Evolutionary conservation across 2,329 filamentous ascomycete genomes (phyloP), one percentile per base, ranked within the genome.

Genomic region (Sordariomycetes sp.): DNA sequence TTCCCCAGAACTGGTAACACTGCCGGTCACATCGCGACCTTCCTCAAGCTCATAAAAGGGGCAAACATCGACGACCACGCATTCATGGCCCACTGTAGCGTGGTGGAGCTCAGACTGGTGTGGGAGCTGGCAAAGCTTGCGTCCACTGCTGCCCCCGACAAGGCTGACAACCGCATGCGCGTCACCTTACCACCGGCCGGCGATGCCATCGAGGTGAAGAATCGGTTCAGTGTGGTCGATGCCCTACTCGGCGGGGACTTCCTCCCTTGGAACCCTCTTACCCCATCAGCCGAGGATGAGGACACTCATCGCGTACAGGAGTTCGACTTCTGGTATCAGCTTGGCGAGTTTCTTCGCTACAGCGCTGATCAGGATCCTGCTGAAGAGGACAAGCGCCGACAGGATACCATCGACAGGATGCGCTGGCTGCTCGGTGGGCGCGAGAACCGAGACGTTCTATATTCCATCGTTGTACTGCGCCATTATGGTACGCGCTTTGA

Each of bases 381-480:
- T 3, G 38, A 43, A 19, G 43, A 51, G 48, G 38, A 62, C 59
- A 38, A 75, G 69, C 45, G 66, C 35, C 73, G 86, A 23, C 80
- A 87, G 34, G 70, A 77, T 18, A 72, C 75, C 2, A 63, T 94
- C 20, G 58, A 57, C 5, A 69, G 70, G 33, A 74, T 86, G 55
- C 78, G 86, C 21, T 70, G 70, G 36, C 67, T 90, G 16, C 68
- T 94, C 10, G 82, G 86, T 45, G 82, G 82, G 31, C 74, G 81
- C 17, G 88, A 95, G 59, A 92, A 90, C 48, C 78, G 88, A 34
- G 87, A 95, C 53, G 81, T 94, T 14, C 74, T 95, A 37, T 94
- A 94, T 58, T 92, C 85, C 0, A 81, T 94, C 43, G 85, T 84
- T 8, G 75, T 94, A 36, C 78, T 83, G 12, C 78, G 86, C 18